phyloP scores from a whole-genome alignment of 169 alveolate species.

The Eimeria necatrix region DNA sequence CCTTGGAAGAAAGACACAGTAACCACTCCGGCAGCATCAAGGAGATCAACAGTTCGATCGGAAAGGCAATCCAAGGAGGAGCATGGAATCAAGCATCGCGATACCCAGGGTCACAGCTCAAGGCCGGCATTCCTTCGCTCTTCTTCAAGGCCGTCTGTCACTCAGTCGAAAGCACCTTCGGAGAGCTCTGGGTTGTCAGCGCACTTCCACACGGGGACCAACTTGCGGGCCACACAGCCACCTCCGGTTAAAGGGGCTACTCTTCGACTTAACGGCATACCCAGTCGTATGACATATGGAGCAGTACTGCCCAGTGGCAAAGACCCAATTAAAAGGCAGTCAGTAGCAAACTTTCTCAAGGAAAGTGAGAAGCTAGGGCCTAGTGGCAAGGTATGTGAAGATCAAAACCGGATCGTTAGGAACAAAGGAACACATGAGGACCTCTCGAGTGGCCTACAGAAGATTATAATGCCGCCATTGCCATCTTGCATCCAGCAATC shows the following conservation, averaged over 20 bases:
- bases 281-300: conserved; percentile 66
- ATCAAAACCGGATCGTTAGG: too few species aligned
- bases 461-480: too few species aligned
- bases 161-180: not conserved
- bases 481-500: too few species aligned
- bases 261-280: conserved; percentile 8
- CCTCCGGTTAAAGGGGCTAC: not conserved
- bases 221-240: conserved; percentile 73
- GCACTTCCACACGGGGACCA: not conserved
- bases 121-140: conserved; percentile 46
- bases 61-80: conserved; percentile 61
- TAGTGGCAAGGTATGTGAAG: too few species aligned
- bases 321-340: not conserved
- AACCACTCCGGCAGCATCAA: not conserved
- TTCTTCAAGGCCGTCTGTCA: not conserved
- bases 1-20: not conserved
- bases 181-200: not conserved
- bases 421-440: too few species aligned
- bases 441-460: too few species aligned
- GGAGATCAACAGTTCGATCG: conserved; percentile 35
- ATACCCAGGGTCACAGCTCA: not conserved
- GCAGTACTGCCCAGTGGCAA: conserved; percentile 41
- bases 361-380: not conserved
- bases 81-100: conserved; percentile 24
- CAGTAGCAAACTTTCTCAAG: not conserved